Evolutionary conservation across 1,284 basidiomycete species (phyloP).

Genomic region (Cutaneotrichosporon spelunceum): DNA sequence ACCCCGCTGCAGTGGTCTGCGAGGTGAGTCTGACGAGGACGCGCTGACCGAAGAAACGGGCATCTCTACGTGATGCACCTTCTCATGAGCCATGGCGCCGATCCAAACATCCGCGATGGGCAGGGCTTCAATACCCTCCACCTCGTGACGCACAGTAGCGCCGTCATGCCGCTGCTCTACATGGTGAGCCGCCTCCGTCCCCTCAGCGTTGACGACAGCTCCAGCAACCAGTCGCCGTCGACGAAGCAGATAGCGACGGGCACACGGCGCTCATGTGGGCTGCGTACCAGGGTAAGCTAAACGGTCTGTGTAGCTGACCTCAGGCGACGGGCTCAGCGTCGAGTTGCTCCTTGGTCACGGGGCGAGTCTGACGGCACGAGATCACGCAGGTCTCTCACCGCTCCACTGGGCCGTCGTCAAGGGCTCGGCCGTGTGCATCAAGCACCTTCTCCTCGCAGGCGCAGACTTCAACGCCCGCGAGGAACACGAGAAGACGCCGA

Average conservation of each 20-base stretch:
- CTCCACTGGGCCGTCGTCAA: slow-evolving; percentile 99
- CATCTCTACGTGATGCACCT: slow-evolving; percentile 93
- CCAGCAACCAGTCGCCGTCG: slow-evolving; percentile 83
- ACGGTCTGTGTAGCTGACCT: neutral
- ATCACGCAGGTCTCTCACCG: slow-evolving; percentile 80
- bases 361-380: slow-evolving; percentile 69
- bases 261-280: slow-evolving; percentile 99
- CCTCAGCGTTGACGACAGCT: slow-evolving; percentile 51
- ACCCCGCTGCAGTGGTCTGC: slow-evolving; percentile 98
- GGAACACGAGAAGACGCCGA: slow-evolving; percentile 77
- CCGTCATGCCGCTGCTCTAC: slow-evolving; percentile 90
- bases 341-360: slow-evolving; percentile 86
- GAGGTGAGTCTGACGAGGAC: slow-evolving; percentile 45
- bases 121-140: slow-evolving; percentile 98
- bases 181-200: slow-evolving; percentile 52
- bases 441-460: slow-evolving; percentile 77
- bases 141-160: slow-evolving; percentile 88
- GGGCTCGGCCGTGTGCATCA: slow-evolving; percentile 80
- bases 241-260: slow-evolving; percentile 82
- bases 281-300: slow-evolving; percentile 69
- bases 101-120: slow-evolving; percentile 83
- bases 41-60: slow-evolving; percentile 62
- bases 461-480: slow-evolving; percentile 79
- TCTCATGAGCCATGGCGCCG: slow-evolving; percentile 80
- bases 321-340: slow-evolving; percentile 79